These are phyloP conservation scores for Arachis monticola DNA, from an alignment of 331 rosid genomes.

Conservation along the genomic window DNA sequence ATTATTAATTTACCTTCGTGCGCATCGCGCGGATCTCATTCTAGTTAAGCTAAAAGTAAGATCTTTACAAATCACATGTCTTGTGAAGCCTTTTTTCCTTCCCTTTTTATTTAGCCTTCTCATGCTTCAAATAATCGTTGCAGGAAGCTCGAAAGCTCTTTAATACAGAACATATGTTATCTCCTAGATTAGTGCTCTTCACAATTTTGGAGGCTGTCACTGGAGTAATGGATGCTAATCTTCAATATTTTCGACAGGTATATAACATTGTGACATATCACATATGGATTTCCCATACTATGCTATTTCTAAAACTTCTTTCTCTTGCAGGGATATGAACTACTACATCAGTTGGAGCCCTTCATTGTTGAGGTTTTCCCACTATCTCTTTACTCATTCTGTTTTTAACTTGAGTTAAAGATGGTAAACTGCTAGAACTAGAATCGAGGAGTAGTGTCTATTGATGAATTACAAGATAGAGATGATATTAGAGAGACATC, in stretches of 20 bases:
- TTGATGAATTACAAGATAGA: too few relatives aligned
- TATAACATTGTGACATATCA: not conserved
- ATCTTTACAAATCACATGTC: too few relatives aligned
- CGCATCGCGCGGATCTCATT: too few relatives aligned
- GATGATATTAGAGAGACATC: too few relatives aligned
- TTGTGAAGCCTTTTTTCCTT: too few relatives aligned
- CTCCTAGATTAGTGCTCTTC: constrained; percentile 63
- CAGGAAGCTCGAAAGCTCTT: too few relatives aligned
- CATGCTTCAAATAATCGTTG: too few relatives aligned
- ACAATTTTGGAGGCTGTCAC: constrained; percentile 74
- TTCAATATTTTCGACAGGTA: constrained; percentile 77
- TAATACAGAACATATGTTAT: constrained; percentile 11
- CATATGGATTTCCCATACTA: not conserved
- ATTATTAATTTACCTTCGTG: too few relatives aligned
- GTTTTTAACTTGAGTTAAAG: constrained; percentile 4
- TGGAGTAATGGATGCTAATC: constrained; percentile 84
- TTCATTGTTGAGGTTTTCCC: constrained; percentile 63
- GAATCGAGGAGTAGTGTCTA: too few relatives aligned
- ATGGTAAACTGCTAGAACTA: constrained; percentile 2
- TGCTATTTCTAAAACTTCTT: constrained; percentile 30
- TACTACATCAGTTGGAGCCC: constrained; percentile 67
- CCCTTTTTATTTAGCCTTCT: too few relatives aligned
- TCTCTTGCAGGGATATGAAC: constrained; percentile 64
- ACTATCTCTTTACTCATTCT: constrained; percentile 26
- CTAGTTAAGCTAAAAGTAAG: too few relatives aligned